Conservation (phyloP, 306 rosid species). For the Hylodesmum podocarpum region DNA sequence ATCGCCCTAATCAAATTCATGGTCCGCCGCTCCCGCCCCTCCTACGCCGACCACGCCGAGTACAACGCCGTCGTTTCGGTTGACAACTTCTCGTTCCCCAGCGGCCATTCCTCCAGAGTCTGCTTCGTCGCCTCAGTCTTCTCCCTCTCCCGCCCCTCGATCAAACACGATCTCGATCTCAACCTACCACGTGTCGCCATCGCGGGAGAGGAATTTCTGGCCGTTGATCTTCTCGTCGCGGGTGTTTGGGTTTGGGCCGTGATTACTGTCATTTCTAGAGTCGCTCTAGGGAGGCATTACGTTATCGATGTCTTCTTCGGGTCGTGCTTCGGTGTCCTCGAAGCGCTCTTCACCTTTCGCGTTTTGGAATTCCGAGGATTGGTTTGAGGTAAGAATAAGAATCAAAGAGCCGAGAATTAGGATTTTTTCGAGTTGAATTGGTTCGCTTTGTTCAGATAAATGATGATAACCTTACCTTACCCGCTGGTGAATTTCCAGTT, state of each 20-base stretch:
- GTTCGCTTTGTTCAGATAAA: background rate
- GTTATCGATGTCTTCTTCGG: conserved; percentile 50
- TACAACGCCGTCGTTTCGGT: conserved; percentile 60
- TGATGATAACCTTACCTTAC: background rate
- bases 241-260: conserved; percentile 59
- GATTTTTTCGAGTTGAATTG: background rate
- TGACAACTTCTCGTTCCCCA: conserved; percentile 75
- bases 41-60: conserved; percentile 43
- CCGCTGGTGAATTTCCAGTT: background rate
- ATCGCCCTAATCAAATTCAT: conserved; percentile 52
- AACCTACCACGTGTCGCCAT: conserved; percentile 16
- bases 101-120: conserved; percentile 78
- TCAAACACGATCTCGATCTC: conserved; percentile 19
- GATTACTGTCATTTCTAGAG: conserved; percentile 53
- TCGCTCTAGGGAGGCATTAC: conserved; percentile 75
- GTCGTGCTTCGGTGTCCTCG: conserved; percentile 56
- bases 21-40: conserved; percentile 66
- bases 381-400: conserved; percentile 37
- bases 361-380: conserved; percentile 36
- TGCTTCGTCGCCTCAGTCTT: conserved; percentile 64
- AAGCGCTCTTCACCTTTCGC: conserved; percentile 55
- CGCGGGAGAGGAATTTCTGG: conserved; percentile 14
- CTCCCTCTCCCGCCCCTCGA: conserved; percentile 33
- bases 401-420: background rate
- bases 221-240: conserved; percentile 22